Evolutionary conservation across 805 yeast species (phyloP).

Genomic region (Myxozyma vanderwaltii): DNA sequence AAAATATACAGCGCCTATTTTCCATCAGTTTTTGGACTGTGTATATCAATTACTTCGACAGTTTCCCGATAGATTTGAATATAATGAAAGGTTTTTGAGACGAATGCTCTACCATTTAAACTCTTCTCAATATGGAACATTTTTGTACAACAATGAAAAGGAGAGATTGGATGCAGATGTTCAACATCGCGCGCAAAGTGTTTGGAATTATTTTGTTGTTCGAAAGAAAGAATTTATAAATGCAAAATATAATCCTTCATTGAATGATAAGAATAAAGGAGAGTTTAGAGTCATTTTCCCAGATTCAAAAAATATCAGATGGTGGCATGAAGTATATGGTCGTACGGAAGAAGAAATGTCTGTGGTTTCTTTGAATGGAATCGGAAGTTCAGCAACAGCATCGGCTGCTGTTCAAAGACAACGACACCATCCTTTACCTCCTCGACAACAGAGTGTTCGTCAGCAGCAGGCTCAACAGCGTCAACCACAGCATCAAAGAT

Average conservation of each 20-base stretch:
- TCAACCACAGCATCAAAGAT: not conserved
- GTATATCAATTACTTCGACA: conserved; percentile 77
- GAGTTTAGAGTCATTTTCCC: conserved; percentile 56
- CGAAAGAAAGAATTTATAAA: conserved; percentile 70
- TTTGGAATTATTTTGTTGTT: conserved; percentile 91
- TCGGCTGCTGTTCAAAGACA: conserved; percentile 13
- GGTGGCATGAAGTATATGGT: conserved; percentile 91
- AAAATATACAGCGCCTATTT: conserved; percentile 81
- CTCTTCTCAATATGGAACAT: conserved; percentile 94
- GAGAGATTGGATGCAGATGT: conserved; percentile 56
- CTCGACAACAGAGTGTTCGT: not conserved
- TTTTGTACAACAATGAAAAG: conserved; percentile 71
- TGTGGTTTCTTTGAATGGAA: conserved; percentile 27
- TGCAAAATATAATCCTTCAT: conserved; percentile 44
- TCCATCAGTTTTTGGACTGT: conserved; percentile 91
- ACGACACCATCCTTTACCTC: conserved; percentile 1
- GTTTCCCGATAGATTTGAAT: conserved; percentile 74
- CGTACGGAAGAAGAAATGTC: conserved; percentile 70
- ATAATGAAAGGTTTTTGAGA: conserved; percentile 83
- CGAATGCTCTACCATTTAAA: conserved; percentile 83
- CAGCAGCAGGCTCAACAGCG: conserved; percentile 10
- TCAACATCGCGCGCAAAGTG: conserved; percentile 62
- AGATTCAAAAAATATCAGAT: conserved; percentile 61
- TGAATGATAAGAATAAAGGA: conserved; percentile 36
- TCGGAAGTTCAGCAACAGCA: conserved; percentile 28